Evolutionary conservation across 1,284 basidiomycete genomes (phyloP).

Genomic region (Ustilago trichophora): DNA sequence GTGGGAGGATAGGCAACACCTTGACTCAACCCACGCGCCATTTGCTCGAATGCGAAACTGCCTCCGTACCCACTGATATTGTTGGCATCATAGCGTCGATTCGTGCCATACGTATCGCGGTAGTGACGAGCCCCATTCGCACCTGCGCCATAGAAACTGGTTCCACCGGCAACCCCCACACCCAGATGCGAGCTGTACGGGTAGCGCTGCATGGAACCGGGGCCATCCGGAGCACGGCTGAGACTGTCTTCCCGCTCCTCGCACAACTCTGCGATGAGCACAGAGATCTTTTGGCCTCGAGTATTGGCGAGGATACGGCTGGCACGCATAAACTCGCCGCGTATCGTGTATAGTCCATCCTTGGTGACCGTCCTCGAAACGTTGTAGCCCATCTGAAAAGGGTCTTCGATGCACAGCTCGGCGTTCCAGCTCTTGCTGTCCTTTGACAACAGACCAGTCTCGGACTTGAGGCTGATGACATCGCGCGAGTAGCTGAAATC

Average conservation of each 20-base stretch:
- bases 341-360: conserved; percentile 94
- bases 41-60: conserved; percentile 63
- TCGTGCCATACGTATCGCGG: conserved; percentile 34
- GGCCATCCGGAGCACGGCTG: conserved; percentile 59
- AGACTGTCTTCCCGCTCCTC: conserved; percentile 64
- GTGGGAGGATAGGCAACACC: conserved; percentile 57
- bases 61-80: conserved; percentile 52
- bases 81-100: conserved; percentile 38
- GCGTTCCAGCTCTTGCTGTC: conserved; percentile 91
- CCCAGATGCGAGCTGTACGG: conserved; percentile 18
- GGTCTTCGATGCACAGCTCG: conserved; percentile 79
- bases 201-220: conserved; percentile 29
- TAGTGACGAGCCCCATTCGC: conserved; percentile 27
- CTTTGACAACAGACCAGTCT: conserved; percentile 81
- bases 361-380: conserved; percentile 95
- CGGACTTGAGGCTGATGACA: conserved; percentile 86
- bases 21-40: conserved; percentile 59
- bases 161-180: conserved; percentile 14
- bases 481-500: conserved; percentile 92
- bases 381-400: conserved; percentile 94
- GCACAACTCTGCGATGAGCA: conserved; percentile 61
- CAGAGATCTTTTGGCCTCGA: conserved; percentile 48
- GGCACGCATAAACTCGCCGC: conserved; percentile 97
- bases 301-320: conserved; percentile 71
- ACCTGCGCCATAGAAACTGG: conserved; percentile 20